Conservation (phyloP, 352 stramenopile genomes). For the Phytophthora cactorum region DNA sequence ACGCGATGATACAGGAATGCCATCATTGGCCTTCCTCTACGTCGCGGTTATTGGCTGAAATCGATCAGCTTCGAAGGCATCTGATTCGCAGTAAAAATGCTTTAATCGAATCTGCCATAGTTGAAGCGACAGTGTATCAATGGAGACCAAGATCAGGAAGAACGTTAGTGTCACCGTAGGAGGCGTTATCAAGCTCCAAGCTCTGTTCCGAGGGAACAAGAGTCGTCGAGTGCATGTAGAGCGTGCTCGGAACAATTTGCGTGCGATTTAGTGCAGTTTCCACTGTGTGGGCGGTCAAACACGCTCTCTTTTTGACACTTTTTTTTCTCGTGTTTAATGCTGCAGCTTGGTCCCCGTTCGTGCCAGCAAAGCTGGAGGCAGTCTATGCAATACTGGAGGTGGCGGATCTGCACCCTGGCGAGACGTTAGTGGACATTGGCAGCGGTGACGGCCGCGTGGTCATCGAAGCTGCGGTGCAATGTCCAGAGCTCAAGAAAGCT, state of each 20-base stretch:
- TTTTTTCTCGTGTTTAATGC: not conserved
- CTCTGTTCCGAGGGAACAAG: conserved; percentile 58
- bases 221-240: conserved; percentile 62
- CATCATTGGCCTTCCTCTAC: conserved; percentile 8
- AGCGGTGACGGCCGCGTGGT: conserved; percentile 71
- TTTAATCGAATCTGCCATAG: conserved; percentile 2
- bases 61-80: not conserved
- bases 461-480: conserved; percentile 40
- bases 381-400: conserved; percentile 58
- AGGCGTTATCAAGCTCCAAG: conserved; percentile 54
- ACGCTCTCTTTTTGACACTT: too few relatives aligned
- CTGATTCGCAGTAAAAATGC: not conserved
- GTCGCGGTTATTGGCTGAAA: conserved; percentile 23
- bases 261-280: conserved; percentile 33
- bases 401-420: conserved; percentile 39
- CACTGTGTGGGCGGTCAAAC: not conserved
- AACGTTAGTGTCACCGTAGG: not conserved
- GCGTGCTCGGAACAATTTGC: conserved; percentile 54
- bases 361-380: conserved; percentile 65
- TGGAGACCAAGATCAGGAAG: conserved; percentile 14
- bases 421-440: conserved; percentile 70
- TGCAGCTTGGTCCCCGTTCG: conserved; percentile 73
- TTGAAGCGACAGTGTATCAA: not conserved
- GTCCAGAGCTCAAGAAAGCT: conserved; percentile 30
- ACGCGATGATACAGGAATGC: conserved; percentile 20